Conservation (phyloP, 176 grass and related monocot species). For the Oryza longistaminata region DNA sequence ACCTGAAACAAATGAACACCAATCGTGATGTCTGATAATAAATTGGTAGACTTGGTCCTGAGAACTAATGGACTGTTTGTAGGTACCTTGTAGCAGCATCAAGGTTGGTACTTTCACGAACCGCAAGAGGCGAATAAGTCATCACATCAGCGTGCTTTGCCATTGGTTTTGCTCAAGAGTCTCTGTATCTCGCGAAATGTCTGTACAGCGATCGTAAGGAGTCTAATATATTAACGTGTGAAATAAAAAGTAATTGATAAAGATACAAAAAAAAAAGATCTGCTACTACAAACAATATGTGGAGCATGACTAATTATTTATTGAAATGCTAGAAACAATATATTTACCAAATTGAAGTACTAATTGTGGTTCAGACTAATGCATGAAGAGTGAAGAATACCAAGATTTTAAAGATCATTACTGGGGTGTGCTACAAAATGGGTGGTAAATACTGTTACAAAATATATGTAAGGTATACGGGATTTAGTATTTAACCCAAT, state of each 20-base stretch:
- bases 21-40: background rate
- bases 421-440: background rate
- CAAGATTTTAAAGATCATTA: background rate
- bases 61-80: slow-evolving; percentile 20
- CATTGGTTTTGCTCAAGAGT: slow-evolving; percentile 86
- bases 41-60: background rate
- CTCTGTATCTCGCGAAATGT: slow-evolving; percentile 88
- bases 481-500: background rate
- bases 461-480: background rate
- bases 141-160: slow-evolving; percentile 80
- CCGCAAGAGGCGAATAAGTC: slow-evolving; percentile 71
- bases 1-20: background rate
- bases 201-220: slow-evolving; percentile 34
- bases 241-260: background rate
- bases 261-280: background rate
- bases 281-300: background rate
- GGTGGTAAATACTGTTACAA: background rate
- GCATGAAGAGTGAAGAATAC: background rate
- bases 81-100: slow-evolving; percentile 83
- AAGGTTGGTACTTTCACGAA: slow-evolving; percentile 88
- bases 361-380: background rate
- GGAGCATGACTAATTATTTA: background rate
- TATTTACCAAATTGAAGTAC: background rate
- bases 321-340: background rate
- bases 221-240: slow-evolving; percentile 28